phyloP scores from a whole-genome alignment of 768 basidiomycete genomes.

The Boletus barrowsii region DNA sequence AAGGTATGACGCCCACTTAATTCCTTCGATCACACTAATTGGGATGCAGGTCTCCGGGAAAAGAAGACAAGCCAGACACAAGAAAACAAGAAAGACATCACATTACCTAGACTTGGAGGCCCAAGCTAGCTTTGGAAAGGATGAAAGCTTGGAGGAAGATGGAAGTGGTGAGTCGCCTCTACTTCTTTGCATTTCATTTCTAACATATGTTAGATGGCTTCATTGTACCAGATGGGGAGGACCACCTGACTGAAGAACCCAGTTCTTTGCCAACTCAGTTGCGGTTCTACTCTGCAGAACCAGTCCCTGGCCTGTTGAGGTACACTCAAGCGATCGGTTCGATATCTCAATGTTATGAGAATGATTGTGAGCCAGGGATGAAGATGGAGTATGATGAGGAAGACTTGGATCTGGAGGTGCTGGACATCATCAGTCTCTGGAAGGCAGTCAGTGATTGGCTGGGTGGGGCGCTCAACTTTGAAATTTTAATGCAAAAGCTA shows the following conservation, averaged over 20 bases:
- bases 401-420: not conserved
- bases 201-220: not conserved
- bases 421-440: not conserved
- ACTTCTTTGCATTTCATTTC: not conserved
- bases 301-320: not conserved
- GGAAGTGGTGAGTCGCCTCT: too few relatives aligned
- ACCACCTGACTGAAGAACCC: not conserved
- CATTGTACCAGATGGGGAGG: not conserved
- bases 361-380: not conserved
- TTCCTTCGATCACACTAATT: too few relatives aligned
- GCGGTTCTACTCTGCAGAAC: too few relatives aligned
- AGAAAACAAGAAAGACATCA: not conserved
- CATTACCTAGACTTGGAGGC: not conserved
- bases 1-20: not conserved
- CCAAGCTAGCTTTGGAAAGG: not conserved
- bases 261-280: too few relatives aligned
- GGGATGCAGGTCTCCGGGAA: not conserved
- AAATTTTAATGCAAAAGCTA: not conserved
- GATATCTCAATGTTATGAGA: not conserved
- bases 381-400: not conserved
- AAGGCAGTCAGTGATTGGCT: not conserved
- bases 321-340: not conserved
- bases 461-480: not conserved
- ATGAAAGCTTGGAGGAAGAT: not conserved
- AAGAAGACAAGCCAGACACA: not conserved